These are phyloP conservation scores for Suillus brevipes DNA, from an alignment of 768 basidiomycete genomes.

Conservation along the genomic window DNA sequence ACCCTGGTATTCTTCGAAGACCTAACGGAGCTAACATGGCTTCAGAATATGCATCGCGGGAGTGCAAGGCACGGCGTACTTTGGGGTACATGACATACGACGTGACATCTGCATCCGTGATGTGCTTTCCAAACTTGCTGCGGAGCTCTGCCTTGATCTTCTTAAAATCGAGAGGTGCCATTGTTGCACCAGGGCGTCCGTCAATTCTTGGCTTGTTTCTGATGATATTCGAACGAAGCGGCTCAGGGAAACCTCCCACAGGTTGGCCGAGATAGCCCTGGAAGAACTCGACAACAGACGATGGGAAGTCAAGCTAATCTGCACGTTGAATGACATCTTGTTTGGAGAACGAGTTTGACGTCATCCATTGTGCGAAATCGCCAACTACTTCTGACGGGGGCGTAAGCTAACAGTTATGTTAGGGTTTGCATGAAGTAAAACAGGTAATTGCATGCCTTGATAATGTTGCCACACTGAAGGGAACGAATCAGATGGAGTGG, in stretches of 20 bases:
- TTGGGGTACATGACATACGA: slow-evolving; percentile 99
- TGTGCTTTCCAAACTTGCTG: slow-evolving; percentile 93
- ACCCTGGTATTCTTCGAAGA: slow-evolving; percentile 95
- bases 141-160: slow-evolving; percentile 92
- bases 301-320: slow-evolving; percentile 94
- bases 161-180: slow-evolving; percentile 91
- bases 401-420: slow-evolving; percentile 60
- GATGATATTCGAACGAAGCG: slow-evolving; percentile 87
- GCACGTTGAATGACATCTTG: slow-evolving; percentile 85
- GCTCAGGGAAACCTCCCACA: slow-evolving; percentile 98
- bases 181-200: slow-evolving; percentile 84
- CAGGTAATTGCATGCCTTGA: slow-evolving; percentile 56
- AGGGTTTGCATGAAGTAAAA: background rate
- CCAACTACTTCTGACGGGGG: slow-evolving; percentile 99
- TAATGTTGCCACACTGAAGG: slow-evolving; percentile 87
- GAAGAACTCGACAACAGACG: slow-evolving; percentile 97
- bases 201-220: slow-evolving; percentile 93
- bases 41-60: slow-evolving; percentile 10
- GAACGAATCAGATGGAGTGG: slow-evolving; percentile 8
- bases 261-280: slow-evolving; percentile 98
- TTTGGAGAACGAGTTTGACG: slow-evolving; percentile 87
- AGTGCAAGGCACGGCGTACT: slow-evolving; percentile 42
- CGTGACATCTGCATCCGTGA: slow-evolving; percentile 89
- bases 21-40: slow-evolving; percentile 44
- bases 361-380: slow-evolving; percentile 99